These are phyloP conservation scores for Boletus insuetus DNA, from an alignment of 768 basidiomycete genomes.

Conservation along the genomic window DNA sequence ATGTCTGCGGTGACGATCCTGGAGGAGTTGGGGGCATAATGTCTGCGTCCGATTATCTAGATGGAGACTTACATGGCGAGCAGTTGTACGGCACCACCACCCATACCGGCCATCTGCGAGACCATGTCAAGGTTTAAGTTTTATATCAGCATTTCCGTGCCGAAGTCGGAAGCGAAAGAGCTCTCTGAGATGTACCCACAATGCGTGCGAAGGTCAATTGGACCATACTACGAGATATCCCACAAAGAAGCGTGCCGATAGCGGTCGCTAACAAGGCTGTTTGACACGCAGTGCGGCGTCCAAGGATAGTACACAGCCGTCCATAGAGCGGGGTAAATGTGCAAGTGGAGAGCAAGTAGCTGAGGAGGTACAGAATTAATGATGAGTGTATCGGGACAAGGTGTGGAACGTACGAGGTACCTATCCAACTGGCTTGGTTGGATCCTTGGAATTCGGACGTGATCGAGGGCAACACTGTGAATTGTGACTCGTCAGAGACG, in stretches of 20 bases:
- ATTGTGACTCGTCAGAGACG: neutral
- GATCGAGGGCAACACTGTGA: constrained; percentile 13
- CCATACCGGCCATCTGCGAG: constrained; percentile 20
- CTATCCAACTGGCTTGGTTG: constrained; percentile 29
- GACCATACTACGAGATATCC: constrained; percentile 6
- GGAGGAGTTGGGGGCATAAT: neutral
- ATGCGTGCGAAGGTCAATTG: constrained; percentile 13
- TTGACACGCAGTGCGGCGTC: constrained; percentile 12
- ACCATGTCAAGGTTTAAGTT: neutral
- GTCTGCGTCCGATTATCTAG: neutral
- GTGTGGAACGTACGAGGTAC: constrained; percentile 19
- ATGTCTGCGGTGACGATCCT: constrained; percentile 24
- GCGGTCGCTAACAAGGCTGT: constrained; percentile 4
- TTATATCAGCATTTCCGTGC: neutral
- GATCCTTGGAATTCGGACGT: constrained; percentile 26
- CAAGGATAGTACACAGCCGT: constrained; percentile 15
- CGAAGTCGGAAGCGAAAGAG: neutral
- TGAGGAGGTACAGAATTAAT: neutral
- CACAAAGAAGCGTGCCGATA: constrained; percentile 16
- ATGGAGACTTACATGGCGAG: constrained; percentile 13
- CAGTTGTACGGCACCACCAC: constrained; percentile 20
- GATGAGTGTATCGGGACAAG: neutral
- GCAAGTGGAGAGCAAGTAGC: constrained; percentile 15
- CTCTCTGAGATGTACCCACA: constrained; percentile 24
- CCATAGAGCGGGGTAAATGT: constrained; percentile 20